Conservation (phyloP, 2,329 filamentous ascomycete species). For the Fusarium denticulatum region DNA sequence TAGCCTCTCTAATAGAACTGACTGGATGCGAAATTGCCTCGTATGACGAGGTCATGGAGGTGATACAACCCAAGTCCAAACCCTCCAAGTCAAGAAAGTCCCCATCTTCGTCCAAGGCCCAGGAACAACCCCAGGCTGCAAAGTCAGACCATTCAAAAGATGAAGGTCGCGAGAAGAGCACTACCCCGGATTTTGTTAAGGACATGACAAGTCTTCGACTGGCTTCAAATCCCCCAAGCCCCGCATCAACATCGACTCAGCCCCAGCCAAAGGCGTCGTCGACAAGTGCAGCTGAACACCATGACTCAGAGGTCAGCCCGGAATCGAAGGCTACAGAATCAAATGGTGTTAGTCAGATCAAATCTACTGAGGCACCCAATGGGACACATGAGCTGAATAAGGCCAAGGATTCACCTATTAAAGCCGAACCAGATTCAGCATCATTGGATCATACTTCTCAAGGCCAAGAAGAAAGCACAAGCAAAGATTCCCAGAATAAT, state of each 20-base stretch:
- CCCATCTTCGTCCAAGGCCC: slow-evolving; percentile 7
- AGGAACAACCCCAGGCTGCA: slow-evolving; percentile 13
- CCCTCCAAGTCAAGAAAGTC: slow-evolving; percentile 10
- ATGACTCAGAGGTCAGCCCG: slow-evolving; percentile 21
- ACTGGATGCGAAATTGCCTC: slow-evolving; percentile 76
- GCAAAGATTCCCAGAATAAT: neutral
- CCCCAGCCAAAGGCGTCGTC: slow-evolving; percentile 33
- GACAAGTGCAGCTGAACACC: slow-evolving; percentile 29
- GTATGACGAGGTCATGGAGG: slow-evolving; percentile 65
- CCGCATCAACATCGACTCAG: slow-evolving; percentile 29
- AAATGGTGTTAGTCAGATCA: slow-evolving; percentile 1
- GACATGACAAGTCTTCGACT: slow-evolving; percentile 48
- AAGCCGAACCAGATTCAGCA: slow-evolving; percentile 10
- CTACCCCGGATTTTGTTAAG: slow-evolving; percentile 45
- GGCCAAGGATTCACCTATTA: slow-evolving; percentile 12
- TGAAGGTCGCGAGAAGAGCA: slow-evolving; percentile 35
- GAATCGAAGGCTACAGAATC: slow-evolving; percentile 31
- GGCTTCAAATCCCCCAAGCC: slow-evolving; percentile 39
- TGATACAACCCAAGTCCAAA: slow-evolving; percentile 35
- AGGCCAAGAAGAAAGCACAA: neutral
- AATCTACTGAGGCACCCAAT: neutral
- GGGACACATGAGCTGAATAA: neutral
- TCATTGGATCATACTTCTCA: neutral
- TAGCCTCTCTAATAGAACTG: slow-evolving; percentile 76
- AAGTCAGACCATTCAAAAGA: slow-evolving; percentile 13